Percentiles rank a stretch among this genome's conserved stretches.
Conservation (phyloP, 768 basidiomycete genomes). For the Serendipita indica region DNA sequence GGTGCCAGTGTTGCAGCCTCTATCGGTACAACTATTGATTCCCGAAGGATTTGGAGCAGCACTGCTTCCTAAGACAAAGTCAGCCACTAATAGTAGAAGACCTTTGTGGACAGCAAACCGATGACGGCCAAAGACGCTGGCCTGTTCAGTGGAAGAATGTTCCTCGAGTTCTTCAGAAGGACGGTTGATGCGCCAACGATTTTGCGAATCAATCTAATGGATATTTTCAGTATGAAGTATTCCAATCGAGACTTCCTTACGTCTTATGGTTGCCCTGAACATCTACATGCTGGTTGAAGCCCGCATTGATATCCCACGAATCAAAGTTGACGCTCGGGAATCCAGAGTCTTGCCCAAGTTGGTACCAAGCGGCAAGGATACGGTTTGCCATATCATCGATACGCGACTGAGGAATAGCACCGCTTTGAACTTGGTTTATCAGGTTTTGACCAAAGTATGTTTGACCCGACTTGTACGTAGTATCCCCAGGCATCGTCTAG, state of each 20-base stretch:
- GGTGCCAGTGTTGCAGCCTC: slow-evolving; percentile 42
- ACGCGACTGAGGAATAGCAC: slow-evolving; percentile 40
- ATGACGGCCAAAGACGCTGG: slow-evolving; percentile 39
- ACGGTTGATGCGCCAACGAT: slow-evolving; percentile 51
- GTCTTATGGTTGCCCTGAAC: slow-evolving; percentile 28
- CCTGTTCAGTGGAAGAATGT: slow-evolving; percentile 31
- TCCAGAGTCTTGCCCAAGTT: slow-evolving; percentile 45
- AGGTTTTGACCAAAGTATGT: slow-evolving; percentile 41
- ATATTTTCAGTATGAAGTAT: slow-evolving; percentile 13
- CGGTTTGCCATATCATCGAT: slow-evolving; percentile 61
- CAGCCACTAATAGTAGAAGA: background rate
- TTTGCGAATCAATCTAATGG: slow-evolving; percentile 30
- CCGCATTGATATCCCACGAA: slow-evolving; percentile 32
- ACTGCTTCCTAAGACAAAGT: slow-evolving; percentile 23
- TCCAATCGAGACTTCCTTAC: background rate
- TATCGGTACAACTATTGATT: slow-evolving; percentile 43
- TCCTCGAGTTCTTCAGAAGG: slow-evolving; percentile 42
- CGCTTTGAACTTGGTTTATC: slow-evolving; percentile 42
- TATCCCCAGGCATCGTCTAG: slow-evolving; percentile 55
- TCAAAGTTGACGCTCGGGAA: slow-evolving; percentile 64
- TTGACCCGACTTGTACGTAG: slow-evolving; percentile 25
- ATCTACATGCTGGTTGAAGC: slow-evolving; percentile 26
- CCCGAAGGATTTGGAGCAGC: slow-evolving; percentile 40
- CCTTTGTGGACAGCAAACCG: slow-evolving; percentile 22
- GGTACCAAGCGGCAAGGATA: slow-evolving; percentile 55